Conservation (phyloP, 345 rosid species). For the Nasturtium officinale region DNA sequence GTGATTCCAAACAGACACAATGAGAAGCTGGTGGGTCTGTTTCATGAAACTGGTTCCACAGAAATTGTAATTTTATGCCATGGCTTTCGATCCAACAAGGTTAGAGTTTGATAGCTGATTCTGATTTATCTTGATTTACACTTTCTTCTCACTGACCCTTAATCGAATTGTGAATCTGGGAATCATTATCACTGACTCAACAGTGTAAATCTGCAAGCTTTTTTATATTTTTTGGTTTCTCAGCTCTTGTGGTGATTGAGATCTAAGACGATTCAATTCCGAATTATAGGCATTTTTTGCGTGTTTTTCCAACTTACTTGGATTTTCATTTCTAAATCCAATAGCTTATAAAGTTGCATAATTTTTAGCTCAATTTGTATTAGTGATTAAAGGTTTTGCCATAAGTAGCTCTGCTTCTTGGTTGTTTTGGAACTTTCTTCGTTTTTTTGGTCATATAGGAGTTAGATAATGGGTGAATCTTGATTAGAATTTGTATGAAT, state of each 20-base stretch:
- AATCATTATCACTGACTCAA: not conserved
- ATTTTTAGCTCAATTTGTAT: not conserved
- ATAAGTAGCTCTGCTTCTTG: not conserved
- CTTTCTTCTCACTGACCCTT: not conserved
- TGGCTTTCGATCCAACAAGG: slow-evolving; percentile 76
- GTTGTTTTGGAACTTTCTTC: not conserved
- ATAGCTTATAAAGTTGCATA: not conserved
- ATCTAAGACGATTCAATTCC: not conserved
- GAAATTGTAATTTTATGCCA: slow-evolving; percentile 76
- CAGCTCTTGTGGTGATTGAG: slow-evolving; percentile 4
- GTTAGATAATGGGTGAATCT: slow-evolving; percentile 2
- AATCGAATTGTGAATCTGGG: slow-evolving; percentile 6
- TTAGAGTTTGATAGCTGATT: slow-evolving; percentile 19
- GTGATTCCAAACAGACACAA: slow-evolving; percentile 58
- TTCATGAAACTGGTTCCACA: slow-evolving; percentile 72
- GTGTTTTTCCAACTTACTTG: not conserved
- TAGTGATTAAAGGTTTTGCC: not conserved
- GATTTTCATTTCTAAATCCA: not conserved
- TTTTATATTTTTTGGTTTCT: not conserved
- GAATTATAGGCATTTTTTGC: not conserved
- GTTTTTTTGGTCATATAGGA: not conserved
- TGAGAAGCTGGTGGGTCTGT: slow-evolving; percentile 70
- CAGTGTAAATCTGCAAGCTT: not conserved
- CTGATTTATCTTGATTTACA: not conserved
- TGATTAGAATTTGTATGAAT: not conserved